Base-by-base conservation (phyloP, 305 asterid species). In the Fraxinus greggii region DNA sequence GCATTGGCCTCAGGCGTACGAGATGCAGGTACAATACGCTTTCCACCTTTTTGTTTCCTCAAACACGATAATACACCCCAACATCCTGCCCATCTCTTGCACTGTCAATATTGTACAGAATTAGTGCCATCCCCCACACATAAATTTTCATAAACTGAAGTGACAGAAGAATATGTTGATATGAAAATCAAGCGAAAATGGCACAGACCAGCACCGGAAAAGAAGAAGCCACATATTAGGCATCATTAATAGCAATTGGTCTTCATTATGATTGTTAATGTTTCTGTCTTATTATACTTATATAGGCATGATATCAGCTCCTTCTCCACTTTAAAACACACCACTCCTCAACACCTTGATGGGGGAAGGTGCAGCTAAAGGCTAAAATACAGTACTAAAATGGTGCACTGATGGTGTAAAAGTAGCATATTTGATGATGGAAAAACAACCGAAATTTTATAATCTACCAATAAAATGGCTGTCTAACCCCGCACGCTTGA, bases 31-130 rank as follows among this genome's bases (percentile, higher is more conserved):
- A 92, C 97, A 7, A 97, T 90, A 59, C 99, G 98, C 83, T 88
- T 97, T 83, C 97, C 96, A 21, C 98, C 98, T 83, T 93, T 93
- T 87, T 92, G 98, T 84, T 92, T 93, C 73, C 94, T 88, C 61
- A 97, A 93, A 86, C 97, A 97, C 42, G 98, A 87, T 42, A 97
- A 86, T 80, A 98, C 97, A 78, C 94, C 93, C 91, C 88, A 94
- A 86, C 98, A 93, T 79, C 94, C 92, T 78, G 88, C 91, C 99
- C 97, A 95, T 83, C 95, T 87, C 89, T 97, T 93, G 70, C 91
- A 90, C 98, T 97, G 97, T 85, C 81, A 86, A 87, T 70, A 54
- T 21, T 80, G 59, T 81, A 65, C 72, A 87, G 36, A 73, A 81
- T 79, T 81, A 80, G 33, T 28, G 28, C 48, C 56, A 3, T 24